Evolutionary conservation across 495 filamentous ascomycete genomes (phyloP).

Genomic region (Trichoderma gamsii): DNA sequence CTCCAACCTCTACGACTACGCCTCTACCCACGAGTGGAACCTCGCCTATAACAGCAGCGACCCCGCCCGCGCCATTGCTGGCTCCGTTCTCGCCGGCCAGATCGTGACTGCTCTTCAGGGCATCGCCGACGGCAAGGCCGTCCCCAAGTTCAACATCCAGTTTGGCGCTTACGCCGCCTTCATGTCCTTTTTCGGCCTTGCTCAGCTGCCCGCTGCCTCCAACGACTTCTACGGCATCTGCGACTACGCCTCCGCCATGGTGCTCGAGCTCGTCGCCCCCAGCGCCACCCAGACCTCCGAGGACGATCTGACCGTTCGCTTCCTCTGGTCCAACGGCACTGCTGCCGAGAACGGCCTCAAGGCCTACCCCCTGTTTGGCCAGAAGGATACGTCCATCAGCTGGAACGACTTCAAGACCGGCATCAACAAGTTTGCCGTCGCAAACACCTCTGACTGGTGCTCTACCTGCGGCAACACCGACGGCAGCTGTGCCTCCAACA

Average conservation of each 20-base stretch:
- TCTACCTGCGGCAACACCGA: constrained; percentile 55
- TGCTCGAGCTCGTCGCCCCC: constrained; percentile 65
- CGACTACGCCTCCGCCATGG: constrained; percentile 58
- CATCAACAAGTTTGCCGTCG: constrained; percentile 57
- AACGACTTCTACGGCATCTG: constrained; percentile 64
- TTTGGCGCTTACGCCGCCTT: constrained; percentile 70
- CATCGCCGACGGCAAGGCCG: constrained; percentile 46
- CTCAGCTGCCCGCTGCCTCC: constrained; percentile 49
- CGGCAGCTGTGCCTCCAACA: constrained; percentile 50
- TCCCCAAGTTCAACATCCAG: constrained; percentile 47
- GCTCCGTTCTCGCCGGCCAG: constrained; percentile 57
- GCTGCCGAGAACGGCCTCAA: constrained; percentile 42
- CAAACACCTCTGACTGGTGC: constrained; percentile 62
- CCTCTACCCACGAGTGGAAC: constrained; percentile 61
- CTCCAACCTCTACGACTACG: constrained; percentile 53
- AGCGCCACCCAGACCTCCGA: constrained; percentile 40
- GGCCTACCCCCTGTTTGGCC: constrained; percentile 63
- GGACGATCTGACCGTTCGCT: constrained; percentile 61
- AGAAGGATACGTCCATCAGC: constrained; percentile 43
- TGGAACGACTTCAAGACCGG: constrained; percentile 57
- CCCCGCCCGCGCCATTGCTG: constrained; percentile 45
- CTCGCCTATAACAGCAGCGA: constrained; percentile 49
- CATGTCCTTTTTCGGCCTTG: constrained; percentile 67
- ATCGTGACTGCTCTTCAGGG: constrained; percentile 58
- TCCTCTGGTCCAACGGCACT: constrained; percentile 71